Conservation (phyloP, 2,329 filamentous ascomycete genomes). For the Venturia oleaginea region DNA sequence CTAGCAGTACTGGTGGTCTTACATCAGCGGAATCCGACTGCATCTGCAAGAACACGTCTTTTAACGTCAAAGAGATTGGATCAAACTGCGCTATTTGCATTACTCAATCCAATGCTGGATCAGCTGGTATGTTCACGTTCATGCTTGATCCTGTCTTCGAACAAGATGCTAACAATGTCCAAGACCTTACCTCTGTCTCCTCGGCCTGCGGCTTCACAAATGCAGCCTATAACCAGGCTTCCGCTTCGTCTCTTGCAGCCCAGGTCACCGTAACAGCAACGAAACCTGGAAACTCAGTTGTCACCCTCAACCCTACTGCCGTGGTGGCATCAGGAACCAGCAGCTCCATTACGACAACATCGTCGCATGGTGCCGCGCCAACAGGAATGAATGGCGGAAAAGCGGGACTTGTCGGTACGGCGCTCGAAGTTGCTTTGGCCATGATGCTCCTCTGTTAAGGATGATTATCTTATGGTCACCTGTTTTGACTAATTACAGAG, state of each 20-base stretch:
- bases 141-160: neutral
- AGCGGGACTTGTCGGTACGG: constrained; percentile 2
- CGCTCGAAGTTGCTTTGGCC: constrained; percentile 2
- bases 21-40: constrained; percentile 6
- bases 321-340: neutral
- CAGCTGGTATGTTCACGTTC: neutral
- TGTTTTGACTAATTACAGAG: neutral
- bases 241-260: constrained; percentile 6
- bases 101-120: constrained; percentile 6
- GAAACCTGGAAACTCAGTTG: neutral
- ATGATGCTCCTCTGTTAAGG: constrained; percentile 4
- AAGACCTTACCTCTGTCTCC: constrained; percentile 9
- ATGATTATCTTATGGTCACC: neutral
- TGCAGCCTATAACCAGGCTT: constrained; percentile 8
- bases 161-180: neutral
- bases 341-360: neutral
- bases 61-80: constrained; percentile 10
- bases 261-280: constrained; percentile 10
- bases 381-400: neutral
- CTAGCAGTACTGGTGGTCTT: neutral
- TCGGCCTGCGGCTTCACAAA: constrained; percentile 9
- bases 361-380: neutral
- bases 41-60: constrained; percentile 12
- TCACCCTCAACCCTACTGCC: constrained; percentile 1
- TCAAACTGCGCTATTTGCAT: constrained; percentile 10